These are phyloP conservation scores for Scheffersomyces parashehatae DNA, from an alignment of 1,139 yeast genomes.

Conservation along the genomic window DNA sequence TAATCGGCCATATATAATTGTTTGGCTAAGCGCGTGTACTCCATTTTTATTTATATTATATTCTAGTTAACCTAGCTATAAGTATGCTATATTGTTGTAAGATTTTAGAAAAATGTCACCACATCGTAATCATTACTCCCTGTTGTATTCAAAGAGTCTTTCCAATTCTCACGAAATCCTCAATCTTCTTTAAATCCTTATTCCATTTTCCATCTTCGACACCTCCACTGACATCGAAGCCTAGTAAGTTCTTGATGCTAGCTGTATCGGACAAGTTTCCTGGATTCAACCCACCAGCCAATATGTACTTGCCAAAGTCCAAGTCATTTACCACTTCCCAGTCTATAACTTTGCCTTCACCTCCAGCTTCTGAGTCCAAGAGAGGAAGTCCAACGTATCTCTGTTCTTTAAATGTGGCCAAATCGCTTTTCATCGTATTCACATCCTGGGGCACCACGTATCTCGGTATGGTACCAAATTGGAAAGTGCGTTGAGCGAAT, in stretches of 20 bases:
- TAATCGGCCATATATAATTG: too few species aligned
- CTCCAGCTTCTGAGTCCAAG: conserved; percentile 88
- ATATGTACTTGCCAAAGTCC: conserved; percentile 49
- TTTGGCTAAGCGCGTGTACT: too few species aligned
- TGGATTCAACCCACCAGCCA: conserved; percentile 90
- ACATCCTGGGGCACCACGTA: conserved; percentile 62
- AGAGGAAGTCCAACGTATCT: conserved; percentile 48
- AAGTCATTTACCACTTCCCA: conserved; percentile 51
- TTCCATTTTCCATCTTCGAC: conserved; percentile 68
- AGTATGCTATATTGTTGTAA: too few species aligned
- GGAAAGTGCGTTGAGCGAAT: conserved; percentile 36
- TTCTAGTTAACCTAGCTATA: too few species aligned
- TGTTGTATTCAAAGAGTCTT: conserved; percentile 10
- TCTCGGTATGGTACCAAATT: conserved; percentile 69
- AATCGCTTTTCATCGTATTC: conserved; percentile 20
- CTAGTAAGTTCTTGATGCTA: conserved; percentile 55
- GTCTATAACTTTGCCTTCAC: conserved; percentile 78
- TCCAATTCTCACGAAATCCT: conserved; percentile 54
- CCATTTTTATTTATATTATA: background rate
- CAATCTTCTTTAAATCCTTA: conserved; percentile 67
- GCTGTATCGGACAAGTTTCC: conserved; percentile 62
- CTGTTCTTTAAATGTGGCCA: conserved; percentile 11
- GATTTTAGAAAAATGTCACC: background rate
- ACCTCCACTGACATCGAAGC: conserved; percentile 95
- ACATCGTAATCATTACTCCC: background rate